phyloP scores from a whole-genome alignment of 371 early-diverging fungal genomes.

The Apophysomyces sp. region DNA sequence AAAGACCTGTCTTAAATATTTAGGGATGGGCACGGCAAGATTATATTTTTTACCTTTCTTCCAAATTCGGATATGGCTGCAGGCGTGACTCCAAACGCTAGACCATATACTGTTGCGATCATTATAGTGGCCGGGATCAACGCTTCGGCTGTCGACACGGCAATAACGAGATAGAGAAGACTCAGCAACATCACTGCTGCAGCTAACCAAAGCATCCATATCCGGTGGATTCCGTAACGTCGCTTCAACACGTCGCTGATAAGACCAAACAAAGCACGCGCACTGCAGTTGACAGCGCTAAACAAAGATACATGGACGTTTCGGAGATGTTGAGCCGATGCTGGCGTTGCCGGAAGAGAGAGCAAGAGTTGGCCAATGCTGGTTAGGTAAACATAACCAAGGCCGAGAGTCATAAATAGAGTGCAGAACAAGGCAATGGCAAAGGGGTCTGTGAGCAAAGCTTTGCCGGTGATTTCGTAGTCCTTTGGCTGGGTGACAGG shows the following conservation, averaged over 20 bases:
- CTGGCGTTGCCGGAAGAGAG: constrained; percentile 13
- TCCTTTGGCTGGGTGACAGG: neutral
- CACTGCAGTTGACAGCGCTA: constrained; percentile 47
- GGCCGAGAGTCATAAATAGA: constrained; percentile 35
- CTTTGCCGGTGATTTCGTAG: constrained; percentile 20
- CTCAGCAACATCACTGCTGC: constrained; percentile 20
- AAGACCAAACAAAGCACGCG: constrained; percentile 41
- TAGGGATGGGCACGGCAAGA: neutral
- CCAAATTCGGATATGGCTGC: constrained; percentile 45
- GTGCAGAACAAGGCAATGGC: constrained; percentile 36
- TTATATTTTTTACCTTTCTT: constrained; percentile 21
- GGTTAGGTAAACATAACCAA: constrained; percentile 47
- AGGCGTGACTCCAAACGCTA: constrained; percentile 41
- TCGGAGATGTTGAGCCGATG: constrained; percentile 29
- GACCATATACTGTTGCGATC: constrained; percentile 39
- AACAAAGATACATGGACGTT: constrained; percentile 43
- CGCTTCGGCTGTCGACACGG: constrained; percentile 7
- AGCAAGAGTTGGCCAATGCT: constrained; percentile 38
- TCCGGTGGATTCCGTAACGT: constrained; percentile 32
- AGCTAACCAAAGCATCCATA: constrained; percentile 37
- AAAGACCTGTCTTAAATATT: constrained; percentile 28
- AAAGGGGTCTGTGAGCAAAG: constrained; percentile 32
- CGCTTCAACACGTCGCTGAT: constrained; percentile 40
- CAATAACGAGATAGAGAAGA: constrained; percentile 20
- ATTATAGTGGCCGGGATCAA: constrained; percentile 32